Base-by-base conservation (phyloP, 163 green algal species). In the Chlamydomonas reinhardtii region DNA sequence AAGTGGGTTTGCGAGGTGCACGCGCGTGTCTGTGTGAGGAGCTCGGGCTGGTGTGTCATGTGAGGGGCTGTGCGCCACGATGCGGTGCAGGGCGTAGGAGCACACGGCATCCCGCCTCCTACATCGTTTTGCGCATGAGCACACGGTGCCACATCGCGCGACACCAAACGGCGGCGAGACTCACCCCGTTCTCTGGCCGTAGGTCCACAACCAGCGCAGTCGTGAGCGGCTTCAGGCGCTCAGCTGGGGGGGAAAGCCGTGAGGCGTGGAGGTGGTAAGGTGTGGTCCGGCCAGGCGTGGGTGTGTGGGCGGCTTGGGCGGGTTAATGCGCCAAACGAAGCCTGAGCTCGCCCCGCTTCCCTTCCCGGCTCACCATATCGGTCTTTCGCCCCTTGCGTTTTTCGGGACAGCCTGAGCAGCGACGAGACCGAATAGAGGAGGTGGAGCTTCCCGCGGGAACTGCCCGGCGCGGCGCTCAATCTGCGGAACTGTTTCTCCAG, bases 211-310 rank as follows among this genome's bases (percentile, higher is more conserved):
- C 72, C 61, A 87, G 43, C 14, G 59, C 72, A 2, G 39, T 32
- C 8, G 39, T 54, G 0, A 87, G 39, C 32, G 82, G 82, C 32
- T 87, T 70, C 8, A 87, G 72, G 61, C 82, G 82, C 72, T 87
- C 82, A 29, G 72, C 82, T 87, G 82, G 37, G 43, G 5, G 54
- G 0, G 20, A 25, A 29, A 4, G 34, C 12, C 25, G 34, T 24
- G 25, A 22, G n/a, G n/a, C n/a, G n/a, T n/a, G 59, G n/a, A 52
- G 31, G 32, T 39, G 68, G 68, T 15, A 25, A 11, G 25, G 15
- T 3, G n/a, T 39, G 65, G 14, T 6, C 12, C 12, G 29, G 25
- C 39, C 5, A 48, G 39, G 5, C 8, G 39, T 48, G 39, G 5
- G 39, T 48, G 39, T 48, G 39, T 48, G 39, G 5, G 5, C 5